phyloP scores from a whole-genome alignment of 2,329 filamentous ascomycete species.

The Penicillium corylophilum region DNA sequence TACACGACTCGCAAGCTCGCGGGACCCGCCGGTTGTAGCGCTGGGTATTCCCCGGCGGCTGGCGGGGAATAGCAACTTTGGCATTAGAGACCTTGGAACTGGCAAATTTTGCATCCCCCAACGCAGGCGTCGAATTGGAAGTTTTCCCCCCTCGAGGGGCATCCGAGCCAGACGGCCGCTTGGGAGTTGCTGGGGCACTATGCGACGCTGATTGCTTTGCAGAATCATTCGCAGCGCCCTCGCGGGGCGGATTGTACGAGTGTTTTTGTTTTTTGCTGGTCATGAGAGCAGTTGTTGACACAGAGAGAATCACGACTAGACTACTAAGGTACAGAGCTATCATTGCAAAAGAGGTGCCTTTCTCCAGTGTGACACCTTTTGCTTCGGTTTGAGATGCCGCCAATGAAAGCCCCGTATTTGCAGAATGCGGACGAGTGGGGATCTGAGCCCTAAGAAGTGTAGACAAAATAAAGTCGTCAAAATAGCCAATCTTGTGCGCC shows the following conservation, averaged over 20 bases:
- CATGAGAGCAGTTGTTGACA: conserved; percentile 12
- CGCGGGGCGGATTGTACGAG: conserved; percentile 6
- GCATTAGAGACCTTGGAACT: conserved; percentile 2
- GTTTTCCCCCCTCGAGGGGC: conserved; percentile 2
- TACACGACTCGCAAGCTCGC: conserved; percentile 40
- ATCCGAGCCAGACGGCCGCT: conserved; percentile 2
- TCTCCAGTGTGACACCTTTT: conserved; percentile 14
- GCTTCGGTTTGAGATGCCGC: conserved; percentile 19
- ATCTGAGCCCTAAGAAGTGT: conserved; percentile 9
- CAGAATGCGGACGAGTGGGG: conserved; percentile 14
- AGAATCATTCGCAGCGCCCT: conserved; percentile 9
- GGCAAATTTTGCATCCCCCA: background rate
- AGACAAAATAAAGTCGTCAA: background rate
- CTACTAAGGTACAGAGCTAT: conserved; percentile 4
- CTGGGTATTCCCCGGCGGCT: conserved; percentile 24
- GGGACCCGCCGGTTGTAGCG: conserved; percentile 23
- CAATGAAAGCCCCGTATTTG: conserved; percentile 16
- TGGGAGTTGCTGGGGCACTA: conserved; percentile 18
- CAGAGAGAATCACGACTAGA: background rate
- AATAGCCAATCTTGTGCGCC: background rate
- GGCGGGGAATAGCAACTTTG: conserved; percentile 33
- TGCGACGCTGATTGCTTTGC: conserved; percentile 8
- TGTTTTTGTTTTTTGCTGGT: conserved; percentile 12
- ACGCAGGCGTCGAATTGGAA: conserved; percentile 7
- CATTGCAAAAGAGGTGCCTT: background rate